Evolutionary conservation across 192 early-diverging fungal genomes (phyloP).

Genomic region (Gamsiella multidivaricata): DNA sequence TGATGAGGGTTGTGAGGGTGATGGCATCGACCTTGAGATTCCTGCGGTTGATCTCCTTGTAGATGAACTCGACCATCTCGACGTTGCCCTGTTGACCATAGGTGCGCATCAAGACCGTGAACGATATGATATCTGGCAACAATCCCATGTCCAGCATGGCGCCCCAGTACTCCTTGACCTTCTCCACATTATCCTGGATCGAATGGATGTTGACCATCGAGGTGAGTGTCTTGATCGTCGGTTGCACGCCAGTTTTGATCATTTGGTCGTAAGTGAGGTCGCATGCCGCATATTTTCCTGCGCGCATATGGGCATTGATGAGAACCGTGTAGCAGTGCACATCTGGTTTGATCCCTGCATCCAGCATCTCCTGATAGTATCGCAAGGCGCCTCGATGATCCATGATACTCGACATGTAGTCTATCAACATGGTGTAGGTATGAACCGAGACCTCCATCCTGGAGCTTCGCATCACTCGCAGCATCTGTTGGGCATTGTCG

Average conservation of each 20-base stretch:
- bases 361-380: constrained; percentile 48
- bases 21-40: constrained; percentile 10
- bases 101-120: constrained; percentile 33
- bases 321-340: constrained; percentile 41
- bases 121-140: constrained; percentile 32
- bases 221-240: constrained; percentile 21
- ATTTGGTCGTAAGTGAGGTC: constrained; percentile 17
- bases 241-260: constrained; percentile 19
- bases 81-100: constrained; percentile 33
- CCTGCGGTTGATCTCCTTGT: constrained; percentile 25
- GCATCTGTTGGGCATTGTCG: constrained; percentile 39
- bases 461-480: constrained; percentile 27
- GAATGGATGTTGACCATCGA: constrained; percentile 37
- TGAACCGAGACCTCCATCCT: constrained; percentile 32
- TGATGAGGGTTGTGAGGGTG: constrained; percentile 18
- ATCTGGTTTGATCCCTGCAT: constrained; percentile 34
- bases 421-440: constrained; percentile 51
- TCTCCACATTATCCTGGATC: constrained; percentile 14
- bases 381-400: constrained; percentile 23
- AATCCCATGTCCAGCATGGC: constrained; percentile 29
- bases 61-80: constrained; percentile 53
- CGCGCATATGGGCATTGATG: constrained; percentile 42
- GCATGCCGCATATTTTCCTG: constrained; percentile 19
- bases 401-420: constrained; percentile 24
- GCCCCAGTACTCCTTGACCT: constrained; percentile 38